A percentile compares a stretch with the other conserved stretches of the same genome.
phyloP scores from a whole-genome alignment of 1,284 basidiomycete species.

The Calocybe gambosa region DNA sequence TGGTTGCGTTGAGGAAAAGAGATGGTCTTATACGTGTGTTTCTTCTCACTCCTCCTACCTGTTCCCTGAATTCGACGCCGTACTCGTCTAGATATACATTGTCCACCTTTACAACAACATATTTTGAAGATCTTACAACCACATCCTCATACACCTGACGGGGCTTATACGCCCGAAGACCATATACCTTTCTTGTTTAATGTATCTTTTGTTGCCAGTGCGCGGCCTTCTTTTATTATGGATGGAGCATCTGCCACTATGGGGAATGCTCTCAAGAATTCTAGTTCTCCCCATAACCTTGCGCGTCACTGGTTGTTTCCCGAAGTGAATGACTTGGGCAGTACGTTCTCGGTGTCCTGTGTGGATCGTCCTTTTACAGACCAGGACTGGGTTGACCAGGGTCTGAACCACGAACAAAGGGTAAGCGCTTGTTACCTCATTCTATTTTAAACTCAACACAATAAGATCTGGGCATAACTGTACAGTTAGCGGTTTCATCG shows the following conservation, averaged over 20 bases:
- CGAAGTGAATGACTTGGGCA: constrained; percentile 25
- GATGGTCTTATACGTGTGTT: constrained; percentile 37
- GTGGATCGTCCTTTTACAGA: constrained; percentile 18
- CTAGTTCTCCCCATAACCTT: constrained; percentile 20
- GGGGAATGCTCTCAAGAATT: constrained; percentile 17
- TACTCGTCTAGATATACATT: constrained; percentile 28
- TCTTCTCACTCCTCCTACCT: background rate
- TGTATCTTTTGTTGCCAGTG: constrained; percentile 37
- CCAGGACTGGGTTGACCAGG: constrained; percentile 33
- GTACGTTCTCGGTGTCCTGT: constrained; percentile 15
- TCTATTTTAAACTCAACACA: background rate
- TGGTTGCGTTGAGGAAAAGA: constrained; percentile 32
- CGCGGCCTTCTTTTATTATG: constrained; percentile 34
- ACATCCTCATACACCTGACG: constrained; percentile 22
- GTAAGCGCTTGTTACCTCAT: constrained; percentile 18
- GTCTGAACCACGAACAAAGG: constrained; percentile 38
- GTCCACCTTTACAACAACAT: constrained; percentile 31
- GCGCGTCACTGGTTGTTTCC: constrained; percentile 39
- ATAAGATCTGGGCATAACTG: background rate
- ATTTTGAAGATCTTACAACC: constrained; percentile 25
- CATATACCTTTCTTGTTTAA: constrained; percentile 35
- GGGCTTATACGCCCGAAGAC: constrained; percentile 29
- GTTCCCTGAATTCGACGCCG: background rate
- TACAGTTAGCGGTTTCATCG: constrained; percentile 34
- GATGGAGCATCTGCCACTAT: constrained; percentile 29